These are phyloP conservation scores for Chytriomyces sp. DNA, from an alignment of 192 early-diverging fungal species.

Conservation along the genomic window DNA sequence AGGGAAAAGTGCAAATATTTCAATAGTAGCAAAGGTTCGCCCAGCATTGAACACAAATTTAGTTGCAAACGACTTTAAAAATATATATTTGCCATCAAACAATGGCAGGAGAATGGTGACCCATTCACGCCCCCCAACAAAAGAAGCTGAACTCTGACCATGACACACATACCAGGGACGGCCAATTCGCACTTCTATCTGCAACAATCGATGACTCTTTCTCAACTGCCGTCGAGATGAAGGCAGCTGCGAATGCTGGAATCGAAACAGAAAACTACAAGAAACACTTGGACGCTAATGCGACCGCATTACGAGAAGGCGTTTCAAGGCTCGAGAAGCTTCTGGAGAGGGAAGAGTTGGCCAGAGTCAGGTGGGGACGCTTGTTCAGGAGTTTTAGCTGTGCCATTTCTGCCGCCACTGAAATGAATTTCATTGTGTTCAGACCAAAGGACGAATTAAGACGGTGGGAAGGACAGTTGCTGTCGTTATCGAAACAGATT, in stretches of 20 bases:
- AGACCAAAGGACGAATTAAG: slow-evolving; percentile 57
- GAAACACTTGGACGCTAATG: slow-evolving; percentile 55
- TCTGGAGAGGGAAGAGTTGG: slow-evolving; percentile 62
- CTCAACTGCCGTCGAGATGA: slow-evolving; percentile 60
- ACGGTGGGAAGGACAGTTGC: slow-evolving; percentile 67
- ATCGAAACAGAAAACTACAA: slow-evolving; percentile 61
- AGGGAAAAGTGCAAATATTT: background rate
- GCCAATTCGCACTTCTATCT: slow-evolving; percentile 44
- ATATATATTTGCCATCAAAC: background rate
- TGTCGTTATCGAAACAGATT: slow-evolving; percentile 65
- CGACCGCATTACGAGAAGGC: slow-evolving; percentile 57
- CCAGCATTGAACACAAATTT: too few relatives aligned
- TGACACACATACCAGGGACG: slow-evolving; percentile 35
- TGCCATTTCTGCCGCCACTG: background rate
- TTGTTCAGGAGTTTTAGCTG: background rate
- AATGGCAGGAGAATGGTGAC: background rate
- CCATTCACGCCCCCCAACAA: background rate
- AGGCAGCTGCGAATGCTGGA: slow-evolving; percentile 55
- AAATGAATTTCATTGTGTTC: background rate
- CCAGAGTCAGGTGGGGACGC: slow-evolving; percentile 49
- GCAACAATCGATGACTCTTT: slow-evolving; percentile 65
- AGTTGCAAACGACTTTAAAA: too few relatives aligned
- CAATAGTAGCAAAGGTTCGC: too few relatives aligned
- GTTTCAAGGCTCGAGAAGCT: slow-evolving; percentile 59
- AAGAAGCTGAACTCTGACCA: background rate